Evolutionary conservation across 352 stramenopile species (phyloP), one percentile per base, ranked within the genome.

Genomic region (Peronospora tabacina): DNA sequence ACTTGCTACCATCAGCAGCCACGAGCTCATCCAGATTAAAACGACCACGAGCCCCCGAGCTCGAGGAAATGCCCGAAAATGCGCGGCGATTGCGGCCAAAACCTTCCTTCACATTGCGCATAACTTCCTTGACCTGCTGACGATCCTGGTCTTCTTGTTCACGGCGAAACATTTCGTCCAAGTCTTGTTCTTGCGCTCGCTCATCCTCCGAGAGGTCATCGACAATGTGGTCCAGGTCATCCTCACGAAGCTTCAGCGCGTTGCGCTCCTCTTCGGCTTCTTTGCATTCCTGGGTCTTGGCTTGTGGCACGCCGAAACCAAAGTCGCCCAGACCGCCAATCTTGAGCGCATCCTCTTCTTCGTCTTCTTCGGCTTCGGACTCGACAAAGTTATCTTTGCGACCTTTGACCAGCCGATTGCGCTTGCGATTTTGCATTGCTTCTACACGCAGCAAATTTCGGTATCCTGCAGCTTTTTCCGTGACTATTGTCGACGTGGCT

Each of bases 81-180:
- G 80, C 74, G 6, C 78, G 79, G 26, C 80, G 79, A 47, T 90
- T 93, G 58, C 82, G 77, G 13, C 82, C 82, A 54, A 90, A 93
- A 38, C 82, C 82, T 46, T 93, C 82, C 45, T 89, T 89, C n/a
- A 93, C 82, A 47, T 90, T 90, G 16, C 82, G 75, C 75, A 93
- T 93, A 2, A 93, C 82, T 49, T 88, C 79, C 48, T 82, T 82
- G 9, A 93, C 70, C 26, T 88, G 72, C 12, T 87, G 52, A 0
- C 68, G 71, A 57, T 93, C 82, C 38, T 77, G 58, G 3, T 80
- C 68, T 43, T 90, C 79, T 10, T 77, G 62, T 44, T 89, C 73
- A 13, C 70, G 66, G 6, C 80, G 82, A 52, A 87, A 85, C 51
- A 87, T 72, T 42, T 87, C 78, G 3, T 89, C 78, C 33, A 89